These are phyloP conservation scores for Geotrichum aggregatum DNA, from an alignment of 1,139 yeast species.

Conservation along the genomic window DNA sequence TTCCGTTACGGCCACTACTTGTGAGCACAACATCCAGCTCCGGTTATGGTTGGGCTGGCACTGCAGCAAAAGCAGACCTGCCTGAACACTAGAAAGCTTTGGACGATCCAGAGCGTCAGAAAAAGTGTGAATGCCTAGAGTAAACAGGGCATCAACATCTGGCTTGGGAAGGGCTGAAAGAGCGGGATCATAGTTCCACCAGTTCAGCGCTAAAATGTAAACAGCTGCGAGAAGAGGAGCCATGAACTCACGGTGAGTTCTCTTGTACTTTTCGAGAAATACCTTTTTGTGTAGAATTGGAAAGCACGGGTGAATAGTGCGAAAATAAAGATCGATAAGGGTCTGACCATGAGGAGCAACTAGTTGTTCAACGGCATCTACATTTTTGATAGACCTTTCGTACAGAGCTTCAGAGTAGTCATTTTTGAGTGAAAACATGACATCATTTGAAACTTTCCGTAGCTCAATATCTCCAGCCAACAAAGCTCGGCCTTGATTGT, in stretches of 20 bases:
- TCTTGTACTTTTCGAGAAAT: conserved; percentile 44
- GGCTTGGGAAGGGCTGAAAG: conserved; percentile 35
- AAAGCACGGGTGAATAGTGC: conserved; percentile 43
- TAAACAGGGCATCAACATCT: conserved; percentile 38
- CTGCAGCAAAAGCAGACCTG: conserved; percentile 42
- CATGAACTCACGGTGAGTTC: conserved; percentile 47
- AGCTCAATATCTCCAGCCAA: conserved; percentile 36
- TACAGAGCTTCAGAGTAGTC: conserved; percentile 32
- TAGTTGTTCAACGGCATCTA: conserved; percentile 41
- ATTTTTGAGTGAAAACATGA: conserved; percentile 37
- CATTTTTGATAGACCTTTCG: conserved; percentile 30
- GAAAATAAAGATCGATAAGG: conserved; percentile 42
- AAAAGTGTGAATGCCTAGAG: conserved; percentile 39
- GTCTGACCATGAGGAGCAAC: conserved; percentile 45
- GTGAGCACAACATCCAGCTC: conserved; percentile 84
- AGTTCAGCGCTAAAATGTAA: conserved; percentile 44
- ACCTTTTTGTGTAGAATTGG: conserved; percentile 45
- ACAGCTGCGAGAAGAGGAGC: conserved; percentile 46
- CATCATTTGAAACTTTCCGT: conserved; percentile 38
- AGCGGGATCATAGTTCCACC: conserved; percentile 42
- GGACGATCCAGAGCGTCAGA: conserved; percentile 43
- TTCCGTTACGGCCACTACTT: conserved; percentile 79
- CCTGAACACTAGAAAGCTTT: conserved; percentile 46
- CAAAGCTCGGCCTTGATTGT: conserved; percentile 37
- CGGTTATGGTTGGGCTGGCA: conserved; percentile 48